Percentiles rank a stretch among this genome's conserved stretches.
Conservation (phyloP, 495 filamentous ascomycete genomes). For the Trichoderma reesei region DNA sequence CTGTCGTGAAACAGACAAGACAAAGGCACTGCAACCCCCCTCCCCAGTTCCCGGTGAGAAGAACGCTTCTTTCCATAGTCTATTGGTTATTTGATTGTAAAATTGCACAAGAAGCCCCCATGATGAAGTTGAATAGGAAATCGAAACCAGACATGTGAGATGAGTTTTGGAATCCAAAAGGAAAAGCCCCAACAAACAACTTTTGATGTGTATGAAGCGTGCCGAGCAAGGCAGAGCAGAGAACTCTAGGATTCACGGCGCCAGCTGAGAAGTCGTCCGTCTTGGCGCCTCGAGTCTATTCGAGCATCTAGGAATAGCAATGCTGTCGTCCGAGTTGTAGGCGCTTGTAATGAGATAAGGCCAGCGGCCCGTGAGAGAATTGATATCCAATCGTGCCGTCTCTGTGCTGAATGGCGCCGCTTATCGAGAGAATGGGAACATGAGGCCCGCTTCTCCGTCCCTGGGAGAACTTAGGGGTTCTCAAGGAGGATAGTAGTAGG, state of each 20-base stretch:
- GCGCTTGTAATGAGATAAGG: background rate
- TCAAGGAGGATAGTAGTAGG: slow-evolving; percentile 77
- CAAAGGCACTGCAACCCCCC: background rate
- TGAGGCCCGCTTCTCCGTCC: background rate
- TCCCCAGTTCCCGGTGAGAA: background rate
- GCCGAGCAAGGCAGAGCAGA: background rate
- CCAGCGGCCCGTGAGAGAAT: background rate
- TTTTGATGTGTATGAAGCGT: slow-evolving; percentile 1
- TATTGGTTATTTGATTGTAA: slow-evolving; percentile 11
- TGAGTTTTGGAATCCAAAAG: slow-evolving; percentile 3
- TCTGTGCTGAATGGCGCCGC: background rate
- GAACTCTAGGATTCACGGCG: slow-evolving; percentile 12
- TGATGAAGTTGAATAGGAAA: background rate
- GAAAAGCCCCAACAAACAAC: slow-evolving; percentile 15
- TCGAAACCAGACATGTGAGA: slow-evolving; percentile 8
- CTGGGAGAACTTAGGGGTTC: slow-evolving; percentile 13
- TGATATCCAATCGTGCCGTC: background rate
- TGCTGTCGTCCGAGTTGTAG: background rate
- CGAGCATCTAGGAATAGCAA: background rate
- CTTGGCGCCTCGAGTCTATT: slow-evolving; percentile 3
- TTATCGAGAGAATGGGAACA: slow-evolving; percentile 5
- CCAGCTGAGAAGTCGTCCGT: background rate
- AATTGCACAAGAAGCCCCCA: background rate
- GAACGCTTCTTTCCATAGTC: slow-evolving; percentile 9
- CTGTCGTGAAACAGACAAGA: background rate